phyloP scores from a whole-genome alignment of 352 stramenopile genomes.

The Pythium aristosporum region DNA sequence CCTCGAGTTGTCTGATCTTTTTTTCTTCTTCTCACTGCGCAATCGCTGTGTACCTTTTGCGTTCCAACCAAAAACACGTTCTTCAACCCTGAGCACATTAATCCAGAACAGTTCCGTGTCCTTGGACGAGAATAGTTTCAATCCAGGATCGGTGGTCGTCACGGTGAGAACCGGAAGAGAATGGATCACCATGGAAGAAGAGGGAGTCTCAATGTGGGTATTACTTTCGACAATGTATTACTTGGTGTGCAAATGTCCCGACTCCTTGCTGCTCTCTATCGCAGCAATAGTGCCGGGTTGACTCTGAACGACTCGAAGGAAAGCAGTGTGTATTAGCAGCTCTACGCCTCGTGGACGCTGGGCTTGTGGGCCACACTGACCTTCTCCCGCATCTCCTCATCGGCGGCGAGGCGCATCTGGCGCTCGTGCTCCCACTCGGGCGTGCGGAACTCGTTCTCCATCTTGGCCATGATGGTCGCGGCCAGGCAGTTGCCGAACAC shows the following conservation, averaged over 20 bases:
- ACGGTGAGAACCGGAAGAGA: too few relatives aligned
- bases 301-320: background rate
- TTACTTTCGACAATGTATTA: slow-evolving; percentile 13
- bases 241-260: background rate
- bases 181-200: too few relatives aligned
- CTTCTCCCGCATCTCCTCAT: slow-evolving; percentile 10
- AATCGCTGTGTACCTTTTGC: too few relatives aligned
- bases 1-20: background rate
- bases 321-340: too few relatives aligned
- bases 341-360: slow-evolving; percentile 6
- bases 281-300: background rate
- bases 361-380: slow-evolving; percentile 1
- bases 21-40: too few relatives aligned
- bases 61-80: too few relatives aligned
- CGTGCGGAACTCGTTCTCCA: slow-evolving; percentile 60
- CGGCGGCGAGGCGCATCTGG: slow-evolving; percentile 12
- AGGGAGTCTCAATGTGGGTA: too few relatives aligned
- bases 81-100: too few relatives aligned
- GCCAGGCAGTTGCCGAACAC: slow-evolving; percentile 60
- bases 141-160: too few relatives aligned
- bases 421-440: slow-evolving; percentile 38
- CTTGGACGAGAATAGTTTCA: too few relatives aligned
- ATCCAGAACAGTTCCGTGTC: too few relatives aligned
- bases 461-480: slow-evolving; percentile 56
- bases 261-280: background rate